Percentiles rank a stretch among this genome's conserved stretches.
Evolutionary conservation across 1,139 yeast genomes (phyloP).

Genomic region (Hanseniaspora uvarum): DNA sequence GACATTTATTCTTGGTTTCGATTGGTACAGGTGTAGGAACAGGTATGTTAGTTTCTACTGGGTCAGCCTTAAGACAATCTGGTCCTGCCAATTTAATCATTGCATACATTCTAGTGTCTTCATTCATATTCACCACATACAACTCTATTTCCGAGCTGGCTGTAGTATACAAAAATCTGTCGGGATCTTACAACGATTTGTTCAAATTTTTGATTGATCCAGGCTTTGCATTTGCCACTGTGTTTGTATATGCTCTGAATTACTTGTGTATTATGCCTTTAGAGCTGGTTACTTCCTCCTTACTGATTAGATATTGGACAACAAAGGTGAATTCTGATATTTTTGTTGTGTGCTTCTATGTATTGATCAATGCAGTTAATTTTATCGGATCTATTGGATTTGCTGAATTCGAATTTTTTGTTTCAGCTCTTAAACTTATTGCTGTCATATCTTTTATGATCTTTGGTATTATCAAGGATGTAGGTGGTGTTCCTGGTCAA

Average conservation of each 20-base stretch:
- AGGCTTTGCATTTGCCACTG: conserved; percentile 70
- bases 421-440: conserved; percentile 47
- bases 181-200: conserved; percentile 68
- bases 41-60: conserved; percentile 66
- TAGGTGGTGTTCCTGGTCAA: conserved; percentile 58
- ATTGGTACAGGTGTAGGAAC: conserved; percentile 79
- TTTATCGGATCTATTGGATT: conserved; percentile 59
- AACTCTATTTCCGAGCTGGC: conserved; percentile 78
- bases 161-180: conserved; percentile 57
- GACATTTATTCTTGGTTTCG: conserved; percentile 59
- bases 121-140: conserved; percentile 60
- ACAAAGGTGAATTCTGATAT: conserved; percentile 49
- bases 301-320: conserved; percentile 61
- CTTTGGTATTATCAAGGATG: conserved; percentile 46
- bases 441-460: conserved; percentile 57
- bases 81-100: conserved; percentile 71
- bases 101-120: conserved; percentile 56
- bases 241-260: conserved; percentile 70
- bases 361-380: conserved; percentile 45
- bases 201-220: conserved; percentile 54
- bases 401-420: conserved; percentile 61
- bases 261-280: conserved; percentile 71
- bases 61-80: conserved; percentile 51
- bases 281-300: conserved; percentile 67
- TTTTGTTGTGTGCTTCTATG: conserved; percentile 52